Evolutionary conservation across 768 basidiomycete species (phyloP), one percentile per base, ranked within the genome.

Genomic region (Lactarius hatsudake): DNA sequence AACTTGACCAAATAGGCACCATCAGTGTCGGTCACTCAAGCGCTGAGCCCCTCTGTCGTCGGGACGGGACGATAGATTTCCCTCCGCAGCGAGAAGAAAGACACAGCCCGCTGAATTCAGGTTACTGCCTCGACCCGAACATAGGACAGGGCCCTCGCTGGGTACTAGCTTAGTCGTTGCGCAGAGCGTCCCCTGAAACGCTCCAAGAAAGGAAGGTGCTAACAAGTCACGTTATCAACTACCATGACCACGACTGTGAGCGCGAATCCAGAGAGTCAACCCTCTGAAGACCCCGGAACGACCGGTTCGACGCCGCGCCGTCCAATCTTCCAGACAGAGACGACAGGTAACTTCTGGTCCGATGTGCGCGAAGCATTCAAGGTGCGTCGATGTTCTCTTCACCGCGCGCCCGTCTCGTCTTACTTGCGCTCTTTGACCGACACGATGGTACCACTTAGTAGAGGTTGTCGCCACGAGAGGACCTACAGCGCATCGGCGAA

Each of bases 401-500:
- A 48, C 18, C 51, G 15, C 34, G 9, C 8, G 4, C 23, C 6
- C 15, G 3, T 48, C 10, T 20, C 32, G 5, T 32, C 9, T 40
- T 23, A 17, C 40, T 45, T 28, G 55, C 40, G 15, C 38, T 8
- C 18, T 12, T 38, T 20, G 20, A 30, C 45, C 30, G 15, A 61
- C 34, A 12, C 38, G 26, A 80, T 80, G 79, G 57, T 32, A 15
- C 8, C 30, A 34, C 48, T 28, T 30, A 60, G 67, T 76, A 84
- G 83, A 81, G 79, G 74, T 70, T 84, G 72, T 81, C 81, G 28
- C 61, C 80, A 18, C 72, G 71, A 64, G 80, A 84, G 69, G 89
- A 89, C 75, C 78, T 87, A 20, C 79, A 81, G 68, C 82, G 85
- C 73, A 81, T 93, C 59, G 81, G 82, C 60, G 85, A 91, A 71